Conservation (phyloP, 2,329 filamentous ascomycete species). For the Penicillium sp. region DNA sequence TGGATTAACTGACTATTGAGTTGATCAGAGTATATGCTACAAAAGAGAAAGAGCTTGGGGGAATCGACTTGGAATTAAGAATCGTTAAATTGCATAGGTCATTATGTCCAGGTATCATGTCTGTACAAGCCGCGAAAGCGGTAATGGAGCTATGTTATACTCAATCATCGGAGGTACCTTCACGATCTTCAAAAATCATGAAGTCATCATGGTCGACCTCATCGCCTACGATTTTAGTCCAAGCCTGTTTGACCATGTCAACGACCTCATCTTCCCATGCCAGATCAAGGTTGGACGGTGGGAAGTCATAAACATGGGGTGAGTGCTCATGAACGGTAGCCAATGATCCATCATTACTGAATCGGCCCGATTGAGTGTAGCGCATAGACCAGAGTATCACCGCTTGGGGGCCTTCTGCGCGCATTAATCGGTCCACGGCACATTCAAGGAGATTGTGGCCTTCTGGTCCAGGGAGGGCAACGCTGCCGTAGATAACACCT, state of each 20-base stretch:
- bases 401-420: constrained; percentile 36
- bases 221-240: constrained; percentile 65
- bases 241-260: constrained; percentile 69
- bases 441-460: constrained; percentile 47
- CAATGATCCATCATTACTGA: constrained; percentile 16
- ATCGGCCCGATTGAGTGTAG: constrained; percentile 53
- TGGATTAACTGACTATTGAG: too few species aligned
- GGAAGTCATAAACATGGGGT: constrained; percentile 59
- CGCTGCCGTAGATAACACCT: constrained; percentile 65
- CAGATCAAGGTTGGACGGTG: constrained; percentile 65
- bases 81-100: background rate
- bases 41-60: too few species aligned
- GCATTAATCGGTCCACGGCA: constrained; percentile 50
- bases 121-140: background rate
- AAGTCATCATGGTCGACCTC: constrained; percentile 62
- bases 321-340: constrained; percentile 33
- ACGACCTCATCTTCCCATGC: constrained; percentile 75
- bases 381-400: constrained; percentile 56
- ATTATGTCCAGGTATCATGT: constrained; percentile 6
- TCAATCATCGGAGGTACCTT: constrained; percentile 61
- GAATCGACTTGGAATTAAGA: too few species aligned
- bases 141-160: constrained; percentile 16
- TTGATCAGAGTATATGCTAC: too few species aligned
- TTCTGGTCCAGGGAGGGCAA: constrained; percentile 40
- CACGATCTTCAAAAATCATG: constrained; percentile 78